Percentiles rank a stretch among this genome's conserved stretches.
phyloP scores from a whole-genome alignment of 140 eudicot species.

The Stevia rebaudiana region DNA sequence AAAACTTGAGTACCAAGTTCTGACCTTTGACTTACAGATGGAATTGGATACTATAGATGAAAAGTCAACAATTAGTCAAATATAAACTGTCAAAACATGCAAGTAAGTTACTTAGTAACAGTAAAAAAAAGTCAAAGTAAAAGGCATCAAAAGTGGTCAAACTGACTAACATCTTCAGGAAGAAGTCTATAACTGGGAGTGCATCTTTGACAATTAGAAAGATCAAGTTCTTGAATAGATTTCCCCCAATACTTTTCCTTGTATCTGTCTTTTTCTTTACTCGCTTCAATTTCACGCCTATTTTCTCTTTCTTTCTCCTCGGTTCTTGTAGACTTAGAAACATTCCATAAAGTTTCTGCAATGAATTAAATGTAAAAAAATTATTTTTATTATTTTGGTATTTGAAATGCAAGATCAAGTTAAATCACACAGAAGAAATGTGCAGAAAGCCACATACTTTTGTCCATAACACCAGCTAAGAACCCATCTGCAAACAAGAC shows the following conservation, averaged over 20 bases:
- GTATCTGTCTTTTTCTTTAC: conserved; percentile 71
- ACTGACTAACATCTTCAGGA: conserved; percentile 73
- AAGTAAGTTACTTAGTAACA: neutral
- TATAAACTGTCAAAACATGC: neutral
- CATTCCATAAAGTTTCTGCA: conserved; percentile 74
- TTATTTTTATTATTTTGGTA: neutral
- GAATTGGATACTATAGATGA: conserved; percentile 78
- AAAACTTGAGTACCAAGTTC: conserved; percentile 84
- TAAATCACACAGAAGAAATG: neutral
- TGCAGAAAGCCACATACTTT: conserved; percentile 49
- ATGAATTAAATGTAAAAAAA: conserved; percentile 18
- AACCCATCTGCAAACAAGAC: conserved; percentile 73
- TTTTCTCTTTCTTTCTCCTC: conserved; percentile 80
- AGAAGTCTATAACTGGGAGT: conserved; percentile 98
- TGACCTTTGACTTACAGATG: conserved; percentile 86
- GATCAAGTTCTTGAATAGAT: conserved; percentile 95
- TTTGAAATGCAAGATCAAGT: neutral
- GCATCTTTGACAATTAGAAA: conserved; percentile 80
- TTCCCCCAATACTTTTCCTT: conserved; percentile 86
- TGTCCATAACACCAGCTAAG: conserved; percentile 93
- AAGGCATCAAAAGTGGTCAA: no score
- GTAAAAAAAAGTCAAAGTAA: conserved; percentile 13
- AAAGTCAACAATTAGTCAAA: conserved; percentile 12
- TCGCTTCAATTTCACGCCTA: conserved; percentile 71
- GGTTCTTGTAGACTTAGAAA: conserved; percentile 54